Percentiles rank a stretch among this genome's conserved stretches.
Conservation (phyloP, 1,139 yeast genomes). For the Zhuliangozyma parablackwelliae region DNA sequence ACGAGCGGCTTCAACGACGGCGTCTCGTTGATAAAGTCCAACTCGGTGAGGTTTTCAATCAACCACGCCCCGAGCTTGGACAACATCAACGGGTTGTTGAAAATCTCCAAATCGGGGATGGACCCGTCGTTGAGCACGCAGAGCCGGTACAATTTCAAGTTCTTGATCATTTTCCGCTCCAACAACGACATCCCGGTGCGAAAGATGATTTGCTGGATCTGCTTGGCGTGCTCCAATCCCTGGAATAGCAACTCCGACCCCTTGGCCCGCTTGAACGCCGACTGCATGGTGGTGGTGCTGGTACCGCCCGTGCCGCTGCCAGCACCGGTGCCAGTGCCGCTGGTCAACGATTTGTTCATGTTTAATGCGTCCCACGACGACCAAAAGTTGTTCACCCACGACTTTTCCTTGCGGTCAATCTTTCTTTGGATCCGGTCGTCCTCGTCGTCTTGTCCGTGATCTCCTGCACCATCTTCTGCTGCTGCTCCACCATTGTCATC, state of each 20-base stretch:
- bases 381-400: conserved; percentile 92
- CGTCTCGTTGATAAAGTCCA: conserved; percentile 44
- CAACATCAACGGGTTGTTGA: conserved; percentile 81
- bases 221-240: conserved; percentile 79
- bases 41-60: conserved; percentile 81
- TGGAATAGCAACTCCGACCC: conserved; percentile 57
- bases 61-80: conserved; percentile 88
- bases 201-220: conserved; percentile 79
- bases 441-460: conserved; percentile 22
- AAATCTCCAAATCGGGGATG: conserved; percentile 70
- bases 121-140: conserved; percentile 83
- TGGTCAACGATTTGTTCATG: conserved; percentile 23
- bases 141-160: conserved; percentile 73
- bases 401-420: conserved; percentile 53
- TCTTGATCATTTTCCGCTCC: conserved; percentile 76
- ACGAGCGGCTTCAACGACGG: conserved; percentile 74
- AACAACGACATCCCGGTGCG: conserved; percentile 84
- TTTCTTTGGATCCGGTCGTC: conserved; percentile 39
- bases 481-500: conserved; percentile 14
- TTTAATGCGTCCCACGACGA: conserved; percentile 86
- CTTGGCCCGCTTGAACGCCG: conserved; percentile 28
- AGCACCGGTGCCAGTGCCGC: conserved; percentile 1
- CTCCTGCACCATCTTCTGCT: conserved; percentile 17
- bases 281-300: conserved; percentile 11
- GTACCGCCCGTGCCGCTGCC: background rate